phyloP scores from a whole-genome alignment of 2,329 filamentous ascomycete species.

The Diaporthe australafricana region DNA sequence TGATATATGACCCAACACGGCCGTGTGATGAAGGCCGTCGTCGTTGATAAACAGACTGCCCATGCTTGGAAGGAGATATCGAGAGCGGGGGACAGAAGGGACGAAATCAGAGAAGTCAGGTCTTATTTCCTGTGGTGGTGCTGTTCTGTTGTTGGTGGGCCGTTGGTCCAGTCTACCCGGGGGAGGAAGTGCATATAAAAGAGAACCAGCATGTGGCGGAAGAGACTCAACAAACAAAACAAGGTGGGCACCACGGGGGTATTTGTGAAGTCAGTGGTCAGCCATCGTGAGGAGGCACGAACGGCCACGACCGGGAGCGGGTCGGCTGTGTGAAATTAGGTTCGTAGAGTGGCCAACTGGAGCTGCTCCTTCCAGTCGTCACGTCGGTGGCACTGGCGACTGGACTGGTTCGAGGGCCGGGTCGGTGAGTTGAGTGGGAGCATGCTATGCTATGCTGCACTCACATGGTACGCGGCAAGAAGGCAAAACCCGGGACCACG shows the following conservation, averaged over 20 bases:
- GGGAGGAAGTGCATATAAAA: not conserved
- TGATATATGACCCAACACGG: constrained; percentile 30
- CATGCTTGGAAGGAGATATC: not conserved
- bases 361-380: constrained; percentile 1
- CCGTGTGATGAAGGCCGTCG: constrained; percentile 32
- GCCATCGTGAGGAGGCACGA: constrained; percentile 25
- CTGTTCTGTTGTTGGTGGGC: not conserved
- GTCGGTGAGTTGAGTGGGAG: not conserved
- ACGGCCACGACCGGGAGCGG: constrained; percentile 22
- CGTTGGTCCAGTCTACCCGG: not conserved
- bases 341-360: constrained; percentile 2
- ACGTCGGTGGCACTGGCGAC: not conserved
- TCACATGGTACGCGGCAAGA: constrained; percentile 1
- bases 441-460: constrained; percentile 18
- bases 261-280: constrained; percentile 14
- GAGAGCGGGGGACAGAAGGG: not conserved
- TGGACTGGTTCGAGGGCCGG: not conserved
- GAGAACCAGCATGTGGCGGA: not conserved
- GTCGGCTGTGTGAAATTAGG: constrained; percentile 7
- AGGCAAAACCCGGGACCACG: not conserved
- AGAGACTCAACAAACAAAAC: not conserved
- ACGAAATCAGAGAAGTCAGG: not conserved
- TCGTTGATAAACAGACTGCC: constrained; percentile 32
- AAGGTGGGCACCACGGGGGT: constrained; percentile 12
- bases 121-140: not conserved